These are phyloP conservation scores for Leishmania tropica DNA, from an alignment of 208 protist species.

Conservation along the genomic window DNA sequence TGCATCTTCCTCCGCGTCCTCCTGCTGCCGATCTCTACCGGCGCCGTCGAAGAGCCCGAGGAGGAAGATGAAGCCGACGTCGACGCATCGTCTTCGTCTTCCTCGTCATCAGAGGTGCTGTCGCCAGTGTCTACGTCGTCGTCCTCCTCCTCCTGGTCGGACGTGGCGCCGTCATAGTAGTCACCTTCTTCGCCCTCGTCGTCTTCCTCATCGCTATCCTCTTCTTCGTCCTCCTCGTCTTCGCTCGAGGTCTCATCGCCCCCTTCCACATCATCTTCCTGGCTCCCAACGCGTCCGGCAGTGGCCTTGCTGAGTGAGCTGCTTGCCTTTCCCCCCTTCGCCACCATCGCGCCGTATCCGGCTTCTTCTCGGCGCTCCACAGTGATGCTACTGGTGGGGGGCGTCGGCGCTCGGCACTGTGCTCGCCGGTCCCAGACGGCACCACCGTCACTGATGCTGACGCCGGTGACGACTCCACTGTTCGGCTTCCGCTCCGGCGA, in stretches of 20 bases:
- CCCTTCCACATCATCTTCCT: conserved; percentile 24
- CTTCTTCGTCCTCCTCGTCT: conserved; percentile 23
- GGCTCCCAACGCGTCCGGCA: conserved; percentile 3
- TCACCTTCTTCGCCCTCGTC: conserved; percentile 33
- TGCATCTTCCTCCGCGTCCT: not conserved
- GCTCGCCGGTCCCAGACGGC: not conserved
- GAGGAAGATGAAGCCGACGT: not conserved
- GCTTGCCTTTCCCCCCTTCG: not conserved
- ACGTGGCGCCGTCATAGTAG: conserved; percentile 16
- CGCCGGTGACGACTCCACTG: not conserved
- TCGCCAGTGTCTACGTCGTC: conserved; percentile 25
- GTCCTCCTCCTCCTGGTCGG: conserved; percentile 5
- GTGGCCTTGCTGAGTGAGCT: conserved; percentile 6
- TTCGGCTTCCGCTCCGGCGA: not conserved
- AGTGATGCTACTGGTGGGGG: not conserved
- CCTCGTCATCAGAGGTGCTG: conserved; percentile 22
- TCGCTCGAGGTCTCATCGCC: conserved; percentile 18
- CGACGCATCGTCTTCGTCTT: conserved; percentile 19
- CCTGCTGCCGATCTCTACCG: not conserved
- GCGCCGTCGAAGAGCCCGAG: not conserved
- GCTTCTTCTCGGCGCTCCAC: not conserved
- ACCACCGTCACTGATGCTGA: not conserved
- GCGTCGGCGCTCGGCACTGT: not conserved
- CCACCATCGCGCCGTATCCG: not conserved
- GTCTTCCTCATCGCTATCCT: conserved; percentile 18